Evolutionary conservation across 2,329 filamentous ascomycete species (phyloP), one percentile per base, ranked within the genome.

Genomic region (Cercospora citrullina): DNA sequence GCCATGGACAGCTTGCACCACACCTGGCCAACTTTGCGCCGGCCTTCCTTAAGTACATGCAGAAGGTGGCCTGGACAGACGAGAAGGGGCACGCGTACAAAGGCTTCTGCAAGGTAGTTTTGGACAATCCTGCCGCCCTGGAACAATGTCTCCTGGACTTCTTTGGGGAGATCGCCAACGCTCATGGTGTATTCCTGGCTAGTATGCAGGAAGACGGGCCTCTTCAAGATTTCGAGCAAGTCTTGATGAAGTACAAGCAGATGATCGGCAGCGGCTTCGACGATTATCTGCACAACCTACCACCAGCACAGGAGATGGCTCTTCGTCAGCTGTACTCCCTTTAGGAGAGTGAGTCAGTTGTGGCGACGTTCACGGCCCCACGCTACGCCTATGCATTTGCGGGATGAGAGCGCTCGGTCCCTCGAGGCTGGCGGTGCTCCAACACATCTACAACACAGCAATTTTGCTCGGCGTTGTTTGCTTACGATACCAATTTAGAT

Each of bases 81-180:
- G 95, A 99, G 81, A 99, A 99, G 82, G 93, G 91, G 0, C 94
- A 94, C 28, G 94, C 95, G 0, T 92, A 98, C 79, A 89, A 92
- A 75, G 95, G 95, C 0, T 97, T 99, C 81, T 91, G 92, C 64
- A 86, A 91, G 73, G 87, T 96, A 59, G 91, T 98, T 3, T 87
- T 91, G 69, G 88, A 89, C 76, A 98, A 98, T 75, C 95, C 95
- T 0, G 88, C 93, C 77, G 93, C 93, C 1, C 94, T 99, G 88
- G 95, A 98, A 81, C 90, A 90, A 73, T 91, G 89, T 67, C 84
- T 99, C 48, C 84, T 90, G 39, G 87, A 91, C 66, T 96, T 95
- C 81, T 96, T 99, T 79, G 86, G 85, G 62, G 86, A 92, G 66
- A 96, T 98, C 81, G 91, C 94, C 16, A 85, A 87, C 68, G 96